Evolutionary conservation across 2,329 filamentous ascomycete species (phyloP).

Genomic region (Fragosphaeria purpurea): DNA sequence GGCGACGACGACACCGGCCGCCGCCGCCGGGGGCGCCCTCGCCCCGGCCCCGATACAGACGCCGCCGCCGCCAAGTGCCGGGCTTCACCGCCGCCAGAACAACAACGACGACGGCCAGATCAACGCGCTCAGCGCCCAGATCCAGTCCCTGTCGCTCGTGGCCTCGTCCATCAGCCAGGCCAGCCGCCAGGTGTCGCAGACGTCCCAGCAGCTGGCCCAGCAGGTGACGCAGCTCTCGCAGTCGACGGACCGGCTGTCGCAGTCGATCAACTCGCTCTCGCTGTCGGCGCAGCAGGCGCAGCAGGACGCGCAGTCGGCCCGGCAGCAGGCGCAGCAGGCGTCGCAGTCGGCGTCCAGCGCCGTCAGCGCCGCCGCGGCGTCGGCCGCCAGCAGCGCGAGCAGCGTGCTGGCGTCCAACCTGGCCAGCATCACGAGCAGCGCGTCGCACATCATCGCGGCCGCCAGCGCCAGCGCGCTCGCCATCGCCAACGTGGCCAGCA

Average conservation of each 20-base stretch:
- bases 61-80: constrained; percentile 15
- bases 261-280: constrained; percentile 18
- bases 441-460: constrained; percentile 18
- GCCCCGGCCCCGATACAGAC: constrained; percentile 9
- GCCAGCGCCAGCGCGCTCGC: constrained; percentile 17
- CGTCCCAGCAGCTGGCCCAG: constrained; percentile 23
- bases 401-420: constrained; percentile 16
- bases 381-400: constrained; percentile 20
- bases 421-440: constrained; percentile 19
- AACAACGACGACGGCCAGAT: constrained; percentile 17
- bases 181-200: constrained; percentile 21
- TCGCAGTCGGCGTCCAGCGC: constrained; percentile 19
- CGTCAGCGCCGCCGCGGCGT: constrained; percentile 13
- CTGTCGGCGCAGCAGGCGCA: constrained; percentile 16
- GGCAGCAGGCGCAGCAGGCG: constrained; percentile 15
- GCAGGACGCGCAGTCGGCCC: constrained; percentile 16
- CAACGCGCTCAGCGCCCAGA: constrained; percentile 17
- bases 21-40: not conserved
- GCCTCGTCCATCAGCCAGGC: constrained; percentile 19
- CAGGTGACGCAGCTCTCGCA: constrained; percentile 20
- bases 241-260: constrained; percentile 20
- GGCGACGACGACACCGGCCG: not conserved
- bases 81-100: constrained; percentile 14
- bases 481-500: constrained; percentile 16
- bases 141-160: constrained; percentile 21